Evolutionary conservation across 495 filamentous ascomycete species (phyloP), one percentile per base, ranked within the genome.

Genomic region (Schizothecium vesticola): DNA sequence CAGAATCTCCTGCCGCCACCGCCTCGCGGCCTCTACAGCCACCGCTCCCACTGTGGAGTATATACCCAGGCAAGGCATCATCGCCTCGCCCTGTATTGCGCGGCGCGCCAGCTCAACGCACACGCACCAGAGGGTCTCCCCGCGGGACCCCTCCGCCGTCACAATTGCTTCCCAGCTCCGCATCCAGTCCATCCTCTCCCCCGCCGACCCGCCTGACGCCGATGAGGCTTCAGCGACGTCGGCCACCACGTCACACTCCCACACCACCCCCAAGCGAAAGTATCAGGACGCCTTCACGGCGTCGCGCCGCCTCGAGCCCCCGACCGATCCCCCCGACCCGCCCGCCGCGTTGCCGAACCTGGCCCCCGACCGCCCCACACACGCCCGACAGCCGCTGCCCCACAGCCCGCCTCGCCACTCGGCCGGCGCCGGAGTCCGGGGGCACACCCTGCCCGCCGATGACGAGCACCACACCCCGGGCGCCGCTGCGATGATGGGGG

Each of bases 121-220:
- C 65, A 68, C 67, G 65, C 58, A 23, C 66, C 66, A 67, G 68
- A 70, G 75, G 76, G 75, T 77, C 71, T 69, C 68, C 67, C 66
- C 66, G 69, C 63, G 74, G 70, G 72, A 75, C 76, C 81, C 81
- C 80, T 62, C 73, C 72, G 63, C 76, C 81, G 80, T 73, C 81
- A 83, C 80, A 71, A 83, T 83, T 80, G 79, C 80, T 66, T 80
- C 80, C 69, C 80, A 80, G 76, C 74, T 83, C 59, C 78, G 81
- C 71, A 83, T 83, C 68, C 78, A 82, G 72, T 81, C 80, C 66
- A 83, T 83, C 75, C 74, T 83, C 73, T 82, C 81, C 67, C 80
- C 80, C 66, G 71, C 80, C 67, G 78, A 81, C 72, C 80, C 76
- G 66, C 74, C 76, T 64, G 80, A 78, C 64, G 61, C 74, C 68